Evolutionary conservation across 345 rosid genomes (phyloP).

Genomic region (Brassica incana): DNA sequence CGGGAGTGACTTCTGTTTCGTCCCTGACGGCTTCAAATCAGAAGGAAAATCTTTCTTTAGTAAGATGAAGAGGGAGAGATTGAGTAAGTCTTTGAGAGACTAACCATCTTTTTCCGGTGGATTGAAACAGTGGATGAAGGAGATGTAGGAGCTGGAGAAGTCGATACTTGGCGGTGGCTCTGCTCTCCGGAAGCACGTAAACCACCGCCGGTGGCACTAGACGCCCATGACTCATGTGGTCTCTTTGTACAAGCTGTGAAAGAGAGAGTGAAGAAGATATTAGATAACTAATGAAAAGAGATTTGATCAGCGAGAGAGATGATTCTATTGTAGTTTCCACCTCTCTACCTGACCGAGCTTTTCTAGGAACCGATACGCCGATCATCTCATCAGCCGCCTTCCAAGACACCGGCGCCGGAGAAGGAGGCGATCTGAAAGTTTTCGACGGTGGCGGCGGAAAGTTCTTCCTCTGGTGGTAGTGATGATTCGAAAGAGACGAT

Average conservation of each 20-base stretch:
- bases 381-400: slow-evolving; percentile 94
- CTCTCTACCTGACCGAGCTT: slow-evolving; percentile 99
- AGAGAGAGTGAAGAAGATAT: background rate
- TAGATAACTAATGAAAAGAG: background rate
- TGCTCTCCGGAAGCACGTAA: slow-evolving; percentile 58
- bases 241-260: slow-evolving; percentile 80
- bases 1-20: slow-evolving; percentile 59
- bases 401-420: slow-evolving; percentile 50
- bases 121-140: slow-evolving; percentile 80
- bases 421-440: slow-evolving; percentile 54
- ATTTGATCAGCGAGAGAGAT: slow-evolving; percentile 21
- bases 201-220: slow-evolving; percentile 49
- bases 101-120: slow-evolving; percentile 72
- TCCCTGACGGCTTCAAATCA: slow-evolving; percentile 59
- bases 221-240: slow-evolving; percentile 82
- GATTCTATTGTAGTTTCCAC: slow-evolving; percentile 49
- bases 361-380: slow-evolving; percentile 95
- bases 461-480: slow-evolving; percentile 53
- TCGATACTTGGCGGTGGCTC: slow-evolving; percentile 65
- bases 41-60: background rate
- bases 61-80: background rate
- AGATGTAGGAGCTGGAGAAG: slow-evolving; percentile 65
- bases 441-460: slow-evolving; percentile 63
- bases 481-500: slow-evolving; percentile 54
- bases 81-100: slow-evolving; percentile 22